A percentile compares a stretch with the other conserved stretches of the same genome.
phyloP scores from a whole-genome alignment of 345 rosid species.

The Eucalyptus polybractea region DNA sequence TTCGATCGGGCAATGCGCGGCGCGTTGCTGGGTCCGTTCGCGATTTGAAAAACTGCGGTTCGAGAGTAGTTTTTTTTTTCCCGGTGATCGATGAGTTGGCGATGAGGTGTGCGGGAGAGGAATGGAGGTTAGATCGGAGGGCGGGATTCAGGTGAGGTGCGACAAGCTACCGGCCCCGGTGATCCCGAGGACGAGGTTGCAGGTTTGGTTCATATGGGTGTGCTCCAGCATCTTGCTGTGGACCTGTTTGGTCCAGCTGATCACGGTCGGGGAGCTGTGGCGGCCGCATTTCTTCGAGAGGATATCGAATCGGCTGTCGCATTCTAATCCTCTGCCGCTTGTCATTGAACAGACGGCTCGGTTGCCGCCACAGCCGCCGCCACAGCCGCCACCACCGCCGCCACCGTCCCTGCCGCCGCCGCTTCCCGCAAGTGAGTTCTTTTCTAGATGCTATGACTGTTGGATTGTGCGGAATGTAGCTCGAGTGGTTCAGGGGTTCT shows the following conservation, averaged over 20 bases:
- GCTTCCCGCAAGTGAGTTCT: conserved; percentile 33
- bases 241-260: conserved; percentile 94
- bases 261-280: conserved; percentile 87
- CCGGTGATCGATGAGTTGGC: conserved; percentile 45
- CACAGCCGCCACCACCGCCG: conserved; percentile 37
- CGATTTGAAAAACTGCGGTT: not conserved
- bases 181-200: conserved; percentile 53
- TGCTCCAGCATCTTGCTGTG: conserved; percentile 90
- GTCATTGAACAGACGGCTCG: conserved; percentile 14
- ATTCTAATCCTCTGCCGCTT: conserved; percentile 15
- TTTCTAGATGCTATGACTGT: not conserved
- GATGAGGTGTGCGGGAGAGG: conserved; percentile 41
- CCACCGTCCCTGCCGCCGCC: conserved; percentile 42
- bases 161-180: conserved; percentile 45
- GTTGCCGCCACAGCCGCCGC: conserved; percentile 46
- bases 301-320: conserved; percentile 32
- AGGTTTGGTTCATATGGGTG: conserved; percentile 78
- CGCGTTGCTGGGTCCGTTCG: not conserved
- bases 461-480: not conserved
- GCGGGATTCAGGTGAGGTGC: conserved; percentile 27
- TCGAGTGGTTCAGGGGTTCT: not conserved
- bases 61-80: not conserved
- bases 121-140: conserved; percentile 76
- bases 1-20: not conserved
- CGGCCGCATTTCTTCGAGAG: conserved; percentile 44